phyloP scores from a whole-genome alignment of 352 stramenopile species.

The Pythium phragmitis region DNA sequence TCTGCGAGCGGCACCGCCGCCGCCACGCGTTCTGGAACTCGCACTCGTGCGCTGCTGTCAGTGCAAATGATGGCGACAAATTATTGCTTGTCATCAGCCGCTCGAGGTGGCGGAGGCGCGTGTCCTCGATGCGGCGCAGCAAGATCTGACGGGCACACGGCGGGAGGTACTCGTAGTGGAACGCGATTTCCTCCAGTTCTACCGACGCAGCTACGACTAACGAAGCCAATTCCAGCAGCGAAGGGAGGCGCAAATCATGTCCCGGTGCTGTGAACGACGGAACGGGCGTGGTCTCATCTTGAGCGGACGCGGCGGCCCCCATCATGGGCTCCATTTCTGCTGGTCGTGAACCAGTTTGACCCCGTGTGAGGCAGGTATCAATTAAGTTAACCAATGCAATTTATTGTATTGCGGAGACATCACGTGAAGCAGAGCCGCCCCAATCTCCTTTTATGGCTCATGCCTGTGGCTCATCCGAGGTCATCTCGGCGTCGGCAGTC shows the following conservation, averaged over 20 bases:
- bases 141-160: not conserved
- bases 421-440: too few species aligned
- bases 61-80: not conserved
- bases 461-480: slow-evolving; percentile 16
- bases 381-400: slow-evolving; percentile 29
- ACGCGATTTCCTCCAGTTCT: slow-evolving; percentile 17
- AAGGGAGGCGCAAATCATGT: not conserved
- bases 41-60: not conserved
- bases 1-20: slow-evolving; percentile 1
- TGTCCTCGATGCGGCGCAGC: slow-evolving; percentile 9
- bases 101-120: slow-evolving; percentile 24
- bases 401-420: not conserved
- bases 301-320: not conserved
- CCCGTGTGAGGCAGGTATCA: slow-evolving; percentile 1
- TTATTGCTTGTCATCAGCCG: not conserved
- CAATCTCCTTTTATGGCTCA: not conserved
- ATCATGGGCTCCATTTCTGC: not conserved
- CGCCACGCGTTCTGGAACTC: slow-evolving; percentile 28
- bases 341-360: not conserved
- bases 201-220: slow-evolving; percentile 2
- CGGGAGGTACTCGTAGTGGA: slow-evolving; percentile 22
- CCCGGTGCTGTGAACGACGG: not conserved
- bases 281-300: not conserved
- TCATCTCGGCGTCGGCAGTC: slow-evolving; percentile 16
- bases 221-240: slow-evolving; percentile 20